Evolutionary conservation across 306 rosid genomes (phyloP).

Genomic region (Argentina anserina): DNA sequence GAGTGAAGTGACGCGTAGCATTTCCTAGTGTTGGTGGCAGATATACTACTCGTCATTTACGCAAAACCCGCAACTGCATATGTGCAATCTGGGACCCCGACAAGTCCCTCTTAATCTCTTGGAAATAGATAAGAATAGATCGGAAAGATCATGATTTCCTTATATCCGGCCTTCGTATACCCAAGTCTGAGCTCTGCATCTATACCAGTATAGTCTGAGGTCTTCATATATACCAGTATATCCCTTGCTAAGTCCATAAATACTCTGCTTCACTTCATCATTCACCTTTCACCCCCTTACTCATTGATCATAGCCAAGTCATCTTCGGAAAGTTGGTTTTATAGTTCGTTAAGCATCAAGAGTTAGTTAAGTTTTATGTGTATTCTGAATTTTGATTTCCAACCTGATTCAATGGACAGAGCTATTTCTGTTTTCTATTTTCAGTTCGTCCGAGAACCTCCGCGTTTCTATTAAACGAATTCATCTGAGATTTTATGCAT

Average conservation of each 20-base stretch:
- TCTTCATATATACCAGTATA: neutral
- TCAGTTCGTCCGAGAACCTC: neutral
- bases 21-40: neutral
- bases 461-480: neutral
- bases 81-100: neutral
- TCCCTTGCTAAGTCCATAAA: neutral
- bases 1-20: neutral
- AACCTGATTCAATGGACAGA: neutral
- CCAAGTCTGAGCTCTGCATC: neutral
- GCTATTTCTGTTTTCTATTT: neutral
- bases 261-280: neutral
- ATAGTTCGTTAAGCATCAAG: neutral
- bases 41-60: neutral
- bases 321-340: neutral
- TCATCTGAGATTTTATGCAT: too few species aligned
- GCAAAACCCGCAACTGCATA: neutral
- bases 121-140: neutral
- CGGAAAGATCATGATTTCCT: neutral
- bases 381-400: neutral
- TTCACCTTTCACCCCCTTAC: neutral
- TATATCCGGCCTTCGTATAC: neutral
- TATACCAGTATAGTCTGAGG: neutral
- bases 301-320: neutral
- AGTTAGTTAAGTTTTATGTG: neutral
- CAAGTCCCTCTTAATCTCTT: neutral